Base-by-base conservation (phyloP, 768 basidiomycete species). In the Leccinellum luteum region DNA sequence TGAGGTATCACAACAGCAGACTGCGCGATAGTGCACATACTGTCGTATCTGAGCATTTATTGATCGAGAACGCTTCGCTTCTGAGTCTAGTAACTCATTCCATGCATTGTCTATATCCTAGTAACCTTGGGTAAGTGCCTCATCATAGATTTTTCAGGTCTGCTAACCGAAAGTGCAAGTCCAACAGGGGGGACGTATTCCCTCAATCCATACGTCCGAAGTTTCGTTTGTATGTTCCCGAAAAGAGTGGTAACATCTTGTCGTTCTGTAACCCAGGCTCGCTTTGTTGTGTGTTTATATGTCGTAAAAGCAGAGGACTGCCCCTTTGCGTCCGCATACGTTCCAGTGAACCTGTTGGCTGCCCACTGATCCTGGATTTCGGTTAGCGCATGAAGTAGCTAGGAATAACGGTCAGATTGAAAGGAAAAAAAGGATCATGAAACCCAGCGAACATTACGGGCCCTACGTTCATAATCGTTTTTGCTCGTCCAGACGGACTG, bases 391-490 rank as follows among this genome's bases (percentile, higher is more conserved):
- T 77, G 70, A 31, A 96, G 83, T 13, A 92, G 78, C 87, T 90
- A 59, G 27, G 25, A 34, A 56, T 51, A 38, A 32, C 34, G 25
- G 57, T 59, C 52, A 64, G 27, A 62, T 47, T 28, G 15, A 54
- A 47, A 52, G 23, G 15, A 15, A 25, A 38, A 7, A 23, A 19
- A 31, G 25, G 58, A 15, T 19, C 15, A n/a, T 2, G 51, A 52
- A 53, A 54, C 17, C 1, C 27, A 32, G 71, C 81, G 41, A 65
- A 93, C 91, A 41, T 84, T 76, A 50, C 82, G 80, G 52, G 89
- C 86, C 32, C 96, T 89, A 19, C 89, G 83, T 69, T 98, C 95
- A 66, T 98, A 99, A 70, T 98, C 95, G 65, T 94, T 95, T 61
- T 84, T 81, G 50, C 85, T 86, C 3, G 85, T 68, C 93, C 94